Evolutionary conservation across 495 filamentous ascomycete species (phyloP).

Genomic region (Xylaria grammica): DNA sequence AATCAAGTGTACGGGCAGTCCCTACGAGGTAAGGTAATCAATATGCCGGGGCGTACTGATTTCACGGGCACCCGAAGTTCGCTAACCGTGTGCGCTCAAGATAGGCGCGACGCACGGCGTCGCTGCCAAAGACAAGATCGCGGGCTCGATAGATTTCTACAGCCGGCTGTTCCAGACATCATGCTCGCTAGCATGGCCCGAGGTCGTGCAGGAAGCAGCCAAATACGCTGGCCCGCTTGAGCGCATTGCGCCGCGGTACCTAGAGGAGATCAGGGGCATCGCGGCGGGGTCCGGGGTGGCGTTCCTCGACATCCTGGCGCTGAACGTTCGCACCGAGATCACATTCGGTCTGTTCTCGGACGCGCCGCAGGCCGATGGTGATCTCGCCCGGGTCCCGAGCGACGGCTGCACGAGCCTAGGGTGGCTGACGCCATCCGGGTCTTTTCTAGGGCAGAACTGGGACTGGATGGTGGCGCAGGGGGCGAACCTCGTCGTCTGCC

Average conservation of each 20-base stretch:
- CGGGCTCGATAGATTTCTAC: slow-evolving; percentile 35
- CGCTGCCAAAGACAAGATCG: slow-evolving; percentile 31
- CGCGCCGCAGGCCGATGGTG: neutral
- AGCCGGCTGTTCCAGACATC: slow-evolving; percentile 30
- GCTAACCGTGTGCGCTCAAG: slow-evolving; percentile 15
- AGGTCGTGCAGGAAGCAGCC: slow-evolving; percentile 32
- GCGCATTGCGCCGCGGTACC: slow-evolving; percentile 45
- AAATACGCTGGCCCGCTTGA: slow-evolving; percentile 33
- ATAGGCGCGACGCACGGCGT: slow-evolving; percentile 34
- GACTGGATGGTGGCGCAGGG: slow-evolving; percentile 66
- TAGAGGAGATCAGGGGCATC: slow-evolving; percentile 60
- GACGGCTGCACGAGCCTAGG: slow-evolving; percentile 69
- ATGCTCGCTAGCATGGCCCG: slow-evolving; percentile 31
- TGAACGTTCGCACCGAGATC: slow-evolving; percentile 74
- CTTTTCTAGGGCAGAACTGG: slow-evolving; percentile 70
- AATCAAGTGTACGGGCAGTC: slow-evolving; percentile 39
- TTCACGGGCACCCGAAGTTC: neutral
- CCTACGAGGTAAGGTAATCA: slow-evolving; percentile 36
- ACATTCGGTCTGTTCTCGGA: slow-evolving; percentile 62
- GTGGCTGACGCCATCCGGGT: slow-evolving; percentile 43
- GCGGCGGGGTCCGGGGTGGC: slow-evolving; percentile 61
- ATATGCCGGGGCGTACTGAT: too few species aligned
- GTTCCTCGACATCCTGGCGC: slow-evolving; percentile 64
- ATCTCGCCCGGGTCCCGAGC: slow-evolving; percentile 23
- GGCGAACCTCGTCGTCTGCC: slow-evolving; percentile 59